Base-by-base conservation (phyloP, 352 stramenopile genomes). In the Phytophthora fragariae region DNA sequence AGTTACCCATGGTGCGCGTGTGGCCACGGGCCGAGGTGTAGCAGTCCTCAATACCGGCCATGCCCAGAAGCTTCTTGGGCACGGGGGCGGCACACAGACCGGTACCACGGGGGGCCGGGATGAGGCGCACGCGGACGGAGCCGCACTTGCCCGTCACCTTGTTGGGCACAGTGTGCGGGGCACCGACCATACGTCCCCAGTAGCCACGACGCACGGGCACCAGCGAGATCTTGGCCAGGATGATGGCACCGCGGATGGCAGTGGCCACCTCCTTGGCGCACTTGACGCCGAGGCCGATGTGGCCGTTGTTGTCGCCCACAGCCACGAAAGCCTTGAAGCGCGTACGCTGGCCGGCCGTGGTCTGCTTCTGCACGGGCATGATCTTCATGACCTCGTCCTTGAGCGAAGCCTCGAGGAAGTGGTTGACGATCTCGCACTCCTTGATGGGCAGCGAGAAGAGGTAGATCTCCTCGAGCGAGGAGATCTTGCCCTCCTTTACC, bases 301-400 rank as follows among this genome's bases (percentile, higher is more conserved):
- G 98, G 81, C 98, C 98, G 81, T 98, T 96, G 87, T 75, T 89
- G 84, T 99, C 98, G 76, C 98, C 98, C 61, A 99, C 96, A 68
- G 98, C 98, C 33, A 99, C 98, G 83, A 99, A 99, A 41, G 98
- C 98, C 92, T 99, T 99, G 95, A 99, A 99, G 69, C 98, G 94
- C 75, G 98, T 99, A 70, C 98, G 93, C 93, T 99, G 98, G 91
- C 98, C 98, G 70, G 98, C 98, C 50, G 97, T 99, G 57, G 97
- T 99, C 89, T 99, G 98, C 96, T 99, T 99, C 89, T 99, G 98
- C 60, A 99, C 98, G 66, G 98, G 98, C 97, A 99, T 99, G 91
- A 99, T 99, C 93, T 99, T 99, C 98, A 99, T 99, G 59, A 99
- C 98, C 81, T 99, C 98, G 84, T 99, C 98, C 83, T 99, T 99